Evolutionary conservation across 2,329 filamentous ascomycete species (phyloP).

Genomic region (Cladosporium sp.): DNA sequence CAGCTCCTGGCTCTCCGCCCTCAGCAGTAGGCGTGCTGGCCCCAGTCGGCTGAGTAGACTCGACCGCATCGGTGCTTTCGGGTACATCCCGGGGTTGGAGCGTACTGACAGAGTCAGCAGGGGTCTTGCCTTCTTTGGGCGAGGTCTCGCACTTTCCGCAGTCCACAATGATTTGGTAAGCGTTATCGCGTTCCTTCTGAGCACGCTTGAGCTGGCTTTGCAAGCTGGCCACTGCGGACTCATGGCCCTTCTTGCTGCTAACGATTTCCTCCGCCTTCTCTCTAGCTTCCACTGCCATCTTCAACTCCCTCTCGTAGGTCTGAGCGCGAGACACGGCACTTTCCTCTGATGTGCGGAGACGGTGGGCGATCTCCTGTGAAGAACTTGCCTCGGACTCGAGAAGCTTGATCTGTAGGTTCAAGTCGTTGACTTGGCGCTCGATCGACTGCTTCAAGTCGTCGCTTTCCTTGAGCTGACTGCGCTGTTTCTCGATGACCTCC

Average conservation of each 20-base stretch:
- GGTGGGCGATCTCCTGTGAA: slow-evolving; percentile 24
- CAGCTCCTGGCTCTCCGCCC: slow-evolving; percentile 30
- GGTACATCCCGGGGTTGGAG: slow-evolving; percentile 25
- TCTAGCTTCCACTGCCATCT: slow-evolving; percentile 30
- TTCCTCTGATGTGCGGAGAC: slow-evolving; percentile 25
- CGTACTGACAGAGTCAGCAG: slow-evolving; percentile 19
- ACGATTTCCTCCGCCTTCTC: slow-evolving; percentile 29
- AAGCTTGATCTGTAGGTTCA: slow-evolving; percentile 30
- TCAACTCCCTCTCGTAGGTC: slow-evolving; percentile 33
- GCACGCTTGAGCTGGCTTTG: slow-evolving; percentile 34
- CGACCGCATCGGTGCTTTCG: slow-evolving; percentile 29
- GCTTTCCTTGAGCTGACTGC: slow-evolving; percentile 55
- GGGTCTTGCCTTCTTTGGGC: slow-evolving; percentile 20
- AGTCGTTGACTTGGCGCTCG: slow-evolving; percentile 45
- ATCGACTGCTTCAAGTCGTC: slow-evolving; percentile 49
- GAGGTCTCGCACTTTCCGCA: slow-evolving; percentile 35
- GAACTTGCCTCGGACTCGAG: slow-evolving; percentile 32
- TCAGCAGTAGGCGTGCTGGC: slow-evolving; percentile 27
- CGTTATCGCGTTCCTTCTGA: slow-evolving; percentile 34
- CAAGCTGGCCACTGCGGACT: slow-evolving; percentile 32
- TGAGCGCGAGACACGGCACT: slow-evolving; percentile 7
- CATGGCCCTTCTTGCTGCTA: slow-evolving; percentile 31
- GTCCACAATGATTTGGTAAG: slow-evolving; percentile 38
- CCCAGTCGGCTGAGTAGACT: slow-evolving; percentile 29
- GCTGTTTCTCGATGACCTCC: slow-evolving; percentile 55